Conservation (phyloP, 495 filamentous ascomycete genomes). For the Staphylotrichum longicolle region DNA sequence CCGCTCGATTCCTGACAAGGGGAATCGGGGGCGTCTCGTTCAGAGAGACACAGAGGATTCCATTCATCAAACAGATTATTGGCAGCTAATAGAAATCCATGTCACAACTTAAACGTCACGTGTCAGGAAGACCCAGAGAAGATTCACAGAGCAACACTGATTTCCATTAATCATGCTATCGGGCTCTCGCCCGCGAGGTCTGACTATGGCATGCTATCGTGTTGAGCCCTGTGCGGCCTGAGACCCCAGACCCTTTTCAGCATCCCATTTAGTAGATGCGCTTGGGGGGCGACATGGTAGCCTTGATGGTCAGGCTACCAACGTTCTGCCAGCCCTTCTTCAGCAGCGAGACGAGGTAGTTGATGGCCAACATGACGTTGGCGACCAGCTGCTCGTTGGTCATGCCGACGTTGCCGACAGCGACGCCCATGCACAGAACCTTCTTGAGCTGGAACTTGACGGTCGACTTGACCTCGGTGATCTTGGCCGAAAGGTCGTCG, state of each 20-base stretch:
- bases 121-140: neutral
- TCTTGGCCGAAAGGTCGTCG: conserved; percentile 89
- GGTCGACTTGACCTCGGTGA: conserved; percentile 98
- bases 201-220: neutral
- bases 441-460: conserved; percentile 99
- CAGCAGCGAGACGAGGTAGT: conserved; percentile 96
- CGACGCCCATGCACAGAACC: conserved; percentile 98
- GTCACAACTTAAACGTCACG: too few species aligned
- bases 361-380: conserved; percentile 97
- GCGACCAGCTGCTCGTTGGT: conserved; percentile 89
- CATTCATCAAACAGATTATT: too few species aligned
- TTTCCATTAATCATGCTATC: conserved; percentile 7
- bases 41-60: too few species aligned
- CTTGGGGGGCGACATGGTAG: conserved; percentile 96
- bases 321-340: conserved; percentile 99
- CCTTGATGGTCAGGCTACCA: conserved; percentile 98
- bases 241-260: neutral
- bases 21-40: too few species aligned
- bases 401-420: conserved; percentile 97
- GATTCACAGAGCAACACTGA: conserved; percentile 2
- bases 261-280: conserved; percentile 73
- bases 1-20: too few species aligned
- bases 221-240: conserved; percentile 5
- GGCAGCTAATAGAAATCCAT: too few species aligned
- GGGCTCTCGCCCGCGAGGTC: conserved; percentile 4